Evolutionary conservation across 768 basidiomycete genomes (phyloP), one percentile per base, ranked within the genome.

Genomic region (Rhodotorula diobovata): DNA sequence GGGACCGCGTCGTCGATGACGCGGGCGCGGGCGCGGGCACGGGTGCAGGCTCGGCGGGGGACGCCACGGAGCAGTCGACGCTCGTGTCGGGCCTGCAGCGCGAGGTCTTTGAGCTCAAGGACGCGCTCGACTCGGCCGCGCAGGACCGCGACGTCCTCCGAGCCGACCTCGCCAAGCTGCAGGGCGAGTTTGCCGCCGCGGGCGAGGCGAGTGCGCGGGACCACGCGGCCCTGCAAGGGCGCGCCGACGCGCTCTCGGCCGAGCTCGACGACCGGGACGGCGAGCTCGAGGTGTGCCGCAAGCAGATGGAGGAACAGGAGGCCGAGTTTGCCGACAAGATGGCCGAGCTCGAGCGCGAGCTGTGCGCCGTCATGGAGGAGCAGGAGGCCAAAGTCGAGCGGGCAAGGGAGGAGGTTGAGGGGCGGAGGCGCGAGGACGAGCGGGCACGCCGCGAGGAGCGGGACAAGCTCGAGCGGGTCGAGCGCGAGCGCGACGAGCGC

Each of bases 301-400:
- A 66, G 37, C 57, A 68, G 21, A n/a, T 60, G 34, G 76, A 61
- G 37, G 69, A 72, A n/a, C 73, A 76, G 56, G 76, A 77, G 48
- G 60, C 51, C 35, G 76, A 72, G 43, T 78, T 78, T 41, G 64
- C 66, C 25, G 70, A 74, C 18, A 76, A 76, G 71, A 77, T 73
- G 73, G 58, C 67, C 46, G 39, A 71, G 46, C 71, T 78, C 43
- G 76, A 78, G 41, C 65, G 48, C 8, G 77, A 78, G 61, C 67
- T 78, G 50, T 73, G 70, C 68, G 67, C 64, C 28, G 73, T 77
- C 32, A 73, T 76, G 66, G 76, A 77, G 53, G 73, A 76, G 61
- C 76, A 76, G 66, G 77, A 77, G 66, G 66, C 39, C 10, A 71
- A 68, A 45, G 61, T 78, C 46, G 70, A 70, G 45, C 55, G 66